phyloP scores from a whole-genome alignment of 2,329 filamentous ascomycete species.

The Aureobasidium namibiae region DNA sequence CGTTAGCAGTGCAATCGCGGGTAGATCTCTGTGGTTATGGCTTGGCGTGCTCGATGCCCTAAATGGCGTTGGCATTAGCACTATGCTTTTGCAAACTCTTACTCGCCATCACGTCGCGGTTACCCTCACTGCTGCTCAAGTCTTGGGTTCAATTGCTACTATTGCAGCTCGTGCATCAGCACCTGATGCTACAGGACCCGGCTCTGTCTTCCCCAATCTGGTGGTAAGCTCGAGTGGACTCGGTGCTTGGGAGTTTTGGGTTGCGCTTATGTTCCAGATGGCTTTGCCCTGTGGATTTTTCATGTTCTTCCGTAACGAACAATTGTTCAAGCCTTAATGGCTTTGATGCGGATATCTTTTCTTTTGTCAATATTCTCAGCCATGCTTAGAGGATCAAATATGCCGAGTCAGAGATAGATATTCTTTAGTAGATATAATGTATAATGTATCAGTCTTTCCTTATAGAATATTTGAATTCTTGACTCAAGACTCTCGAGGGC shows the following conservation, averaged over 20 bases:
- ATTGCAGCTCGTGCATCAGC: constrained; percentile 54
- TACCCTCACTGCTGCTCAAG: constrained; percentile 52
- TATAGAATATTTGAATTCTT: neutral
- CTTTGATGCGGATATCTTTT: neutral
- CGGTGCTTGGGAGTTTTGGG: constrained; percentile 39
- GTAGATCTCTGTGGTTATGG: constrained; percentile 57
- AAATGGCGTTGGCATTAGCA: constrained; percentile 59
- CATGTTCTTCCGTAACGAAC: constrained; percentile 50
- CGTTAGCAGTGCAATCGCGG: constrained; percentile 46
- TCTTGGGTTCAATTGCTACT: constrained; percentile 54
- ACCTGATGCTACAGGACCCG: constrained; percentile 54
- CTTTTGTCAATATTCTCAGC: neutral
- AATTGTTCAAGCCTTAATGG: constrained; percentile 44
- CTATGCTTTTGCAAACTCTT: constrained; percentile 54
- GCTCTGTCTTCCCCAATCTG: constrained; percentile 56
- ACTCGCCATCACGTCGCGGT: constrained; percentile 58
- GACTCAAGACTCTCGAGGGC: too few species aligned
- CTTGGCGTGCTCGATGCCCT: constrained; percentile 57
- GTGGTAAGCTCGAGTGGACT: constrained; percentile 42
- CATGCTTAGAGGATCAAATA: neutral
- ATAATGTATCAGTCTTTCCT: too few species aligned
- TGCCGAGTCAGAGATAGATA: neutral
- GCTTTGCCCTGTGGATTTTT: constrained; percentile 51
- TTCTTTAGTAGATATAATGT: neutral
- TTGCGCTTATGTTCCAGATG: constrained; percentile 50